Evolutionary conservation across 2,329 filamentous ascomycete genomes (phyloP).

Genomic region (Fusarium transvaalense): DNA sequence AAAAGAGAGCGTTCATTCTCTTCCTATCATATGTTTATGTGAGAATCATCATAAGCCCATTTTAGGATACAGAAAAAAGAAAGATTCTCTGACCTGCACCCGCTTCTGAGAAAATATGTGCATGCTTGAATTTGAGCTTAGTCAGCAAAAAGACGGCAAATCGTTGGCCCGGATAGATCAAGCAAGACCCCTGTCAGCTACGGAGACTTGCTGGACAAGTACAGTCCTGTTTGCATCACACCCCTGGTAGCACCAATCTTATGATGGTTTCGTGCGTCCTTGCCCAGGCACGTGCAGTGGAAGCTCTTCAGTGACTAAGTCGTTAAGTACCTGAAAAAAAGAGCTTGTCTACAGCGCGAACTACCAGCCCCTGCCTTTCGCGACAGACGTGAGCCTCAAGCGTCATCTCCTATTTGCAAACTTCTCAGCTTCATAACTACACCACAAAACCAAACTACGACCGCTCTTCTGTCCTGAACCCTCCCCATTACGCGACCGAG

Average conservation of each 20-base stretch:
- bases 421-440: constrained; percentile 31
- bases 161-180: constrained; percentile 43
- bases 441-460: constrained; percentile 8
- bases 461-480: constrained; percentile 12
- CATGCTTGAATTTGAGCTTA: constrained; percentile 40
- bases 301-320: constrained; percentile 31
- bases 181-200: constrained; percentile 13
- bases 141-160: constrained; percentile 43
- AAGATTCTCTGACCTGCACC: constrained; percentile 36
- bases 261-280: constrained; percentile 6
- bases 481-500: constrained; percentile 30
- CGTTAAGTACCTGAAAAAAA: constrained; percentile 38
- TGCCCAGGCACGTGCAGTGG: constrained; percentile 23
- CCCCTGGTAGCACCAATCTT: constrained; percentile 26
- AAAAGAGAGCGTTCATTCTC: constrained; percentile 70
- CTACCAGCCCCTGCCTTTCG: constrained; percentile 48
- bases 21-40: constrained; percentile 74
- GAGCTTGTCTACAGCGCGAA: constrained; percentile 38
- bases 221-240: constrained; percentile 33
- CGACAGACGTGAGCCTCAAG: constrained; percentile 43
- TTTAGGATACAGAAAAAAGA: constrained; percentile 52
- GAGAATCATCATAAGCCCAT: constrained; percentile 72
- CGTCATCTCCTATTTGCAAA: constrained; percentile 43
- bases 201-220: constrained; percentile 28
- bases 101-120: constrained; percentile 39